Evolutionary conservation across 768 basidiomycete species (phyloP).

Genomic region (Calocybe gangraenosa): DNA sequence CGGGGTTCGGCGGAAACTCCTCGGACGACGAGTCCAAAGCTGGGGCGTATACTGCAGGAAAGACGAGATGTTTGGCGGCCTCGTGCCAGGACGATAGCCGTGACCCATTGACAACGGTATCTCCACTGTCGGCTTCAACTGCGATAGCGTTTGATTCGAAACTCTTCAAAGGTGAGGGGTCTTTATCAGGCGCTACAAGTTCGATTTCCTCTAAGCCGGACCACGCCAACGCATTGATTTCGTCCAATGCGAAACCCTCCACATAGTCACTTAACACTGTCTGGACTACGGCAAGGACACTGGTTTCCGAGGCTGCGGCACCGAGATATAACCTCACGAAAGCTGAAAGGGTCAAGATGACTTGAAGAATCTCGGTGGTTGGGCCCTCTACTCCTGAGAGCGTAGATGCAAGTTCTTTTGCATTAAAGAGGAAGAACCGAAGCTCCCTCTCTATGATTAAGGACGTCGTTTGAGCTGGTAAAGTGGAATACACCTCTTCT

Average conservation of each 20-base stretch:
- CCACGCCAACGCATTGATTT: constrained; percentile 62
- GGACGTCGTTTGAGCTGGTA: constrained; percentile 46
- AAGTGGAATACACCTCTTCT: constrained; percentile 67
- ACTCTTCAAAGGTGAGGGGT: constrained; percentile 35
- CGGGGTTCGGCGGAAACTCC: constrained; percentile 55
- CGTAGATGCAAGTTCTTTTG: constrained; percentile 45
- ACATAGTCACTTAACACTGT: constrained; percentile 41
- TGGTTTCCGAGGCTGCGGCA: constrained; percentile 46
- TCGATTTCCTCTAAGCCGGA: constrained; percentile 57
- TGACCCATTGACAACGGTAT: constrained; percentile 58
- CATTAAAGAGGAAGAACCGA: constrained; percentile 57
- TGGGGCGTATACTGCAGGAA: constrained; percentile 75
- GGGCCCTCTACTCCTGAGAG: constrained; percentile 30
- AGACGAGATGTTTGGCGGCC: constrained; percentile 84
- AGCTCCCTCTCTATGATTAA: constrained; percentile 49
- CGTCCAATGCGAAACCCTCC: constrained; percentile 43
- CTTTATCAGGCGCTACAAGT: constrained; percentile 24
- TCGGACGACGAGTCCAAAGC: constrained; percentile 32
- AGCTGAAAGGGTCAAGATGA: constrained; percentile 65
- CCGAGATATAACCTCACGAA: constrained; percentile 86
- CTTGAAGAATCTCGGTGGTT: constrained; percentile 41
- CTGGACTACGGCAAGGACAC: constrained; percentile 49
- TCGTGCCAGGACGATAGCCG: constrained; percentile 74
- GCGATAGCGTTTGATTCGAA: constrained; percentile 76
- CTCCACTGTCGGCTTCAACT: constrained; percentile 53